Percentiles rank a stretch among this genome's conserved stretches.
Conservation (phyloP, 495 filamentous ascomycete genomes). For the Xylaria nigripes region DNA sequence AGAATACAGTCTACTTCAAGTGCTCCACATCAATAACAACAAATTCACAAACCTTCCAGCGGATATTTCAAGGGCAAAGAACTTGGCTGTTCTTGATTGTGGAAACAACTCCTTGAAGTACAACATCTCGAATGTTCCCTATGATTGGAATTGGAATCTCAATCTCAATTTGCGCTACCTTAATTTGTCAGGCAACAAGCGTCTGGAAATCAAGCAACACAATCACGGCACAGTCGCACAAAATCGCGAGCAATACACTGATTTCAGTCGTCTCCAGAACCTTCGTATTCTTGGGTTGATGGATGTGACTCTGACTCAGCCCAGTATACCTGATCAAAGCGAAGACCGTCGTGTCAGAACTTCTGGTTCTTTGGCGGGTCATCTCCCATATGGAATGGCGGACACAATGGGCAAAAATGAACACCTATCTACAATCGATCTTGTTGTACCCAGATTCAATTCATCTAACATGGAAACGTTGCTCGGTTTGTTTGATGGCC, state of each 20-base stretch:
- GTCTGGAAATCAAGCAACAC: conserved; percentile 88
- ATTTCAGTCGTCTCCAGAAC: conserved; percentile 80
- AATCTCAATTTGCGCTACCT: conserved; percentile 91
- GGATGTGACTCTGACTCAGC: conserved; percentile 87
- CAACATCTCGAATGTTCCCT: conserved; percentile 98
- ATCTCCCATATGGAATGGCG: conserved; percentile 92
- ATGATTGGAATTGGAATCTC: conserved; percentile 99
- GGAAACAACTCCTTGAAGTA: conserved; percentile 97
- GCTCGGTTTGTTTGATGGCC: conserved; percentile 91
- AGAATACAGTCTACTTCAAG: conserved; percentile 72
- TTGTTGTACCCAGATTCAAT: conserved; percentile 88
- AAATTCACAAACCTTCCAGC: conserved; percentile 95
- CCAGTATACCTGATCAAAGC: conserved; percentile 85
- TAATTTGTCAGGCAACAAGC: conserved; percentile 95
- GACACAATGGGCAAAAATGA: conserved; percentile 90
- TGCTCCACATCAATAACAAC: conserved; percentile 92
- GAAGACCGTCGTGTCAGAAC: conserved; percentile 94
- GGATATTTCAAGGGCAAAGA: conserved; percentile 88
- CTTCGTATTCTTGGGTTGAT: conserved; percentile 88
- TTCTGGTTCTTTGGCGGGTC: conserved; percentile 82
- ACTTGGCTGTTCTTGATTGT: conserved; percentile 83
- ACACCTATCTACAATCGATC: conserved; percentile 93
- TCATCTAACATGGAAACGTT: conserved; percentile 87
- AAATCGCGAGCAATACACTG: conserved; percentile 70
- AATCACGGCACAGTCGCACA: conserved; percentile 38